Evolutionary conservation across 805 yeast species (phyloP), one percentile per base, ranked within the genome.

Genomic region (Spathaspora gorwiae): DNA sequence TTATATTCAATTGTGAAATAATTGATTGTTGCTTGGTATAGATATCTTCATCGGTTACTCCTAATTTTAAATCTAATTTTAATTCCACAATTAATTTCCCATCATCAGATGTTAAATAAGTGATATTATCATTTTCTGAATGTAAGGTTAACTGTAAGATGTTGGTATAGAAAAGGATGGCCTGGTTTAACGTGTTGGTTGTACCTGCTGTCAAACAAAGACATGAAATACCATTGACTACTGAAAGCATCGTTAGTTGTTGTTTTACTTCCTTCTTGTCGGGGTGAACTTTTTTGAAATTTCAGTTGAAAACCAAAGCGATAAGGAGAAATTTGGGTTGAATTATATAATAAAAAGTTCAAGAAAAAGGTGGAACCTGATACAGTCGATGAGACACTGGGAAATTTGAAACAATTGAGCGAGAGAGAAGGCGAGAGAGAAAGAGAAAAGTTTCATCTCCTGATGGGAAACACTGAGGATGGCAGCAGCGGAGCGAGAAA

Each of bases 151-250:
- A 57, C 8, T 66, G 68, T 47, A 72, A 66, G 11, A 80, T 57
- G 39, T 71, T 64, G 44, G 73, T 62, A 64, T 87, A 88, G 66
- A 87, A 88, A 26, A 62, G 56, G 31, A 76, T 62, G 4, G 90
- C 73, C 29, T 71, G 56, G 27, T 66, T 53, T 46, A 73, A 77
- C 33, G 78, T 59, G 12, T 58, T 59, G 26, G 61, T 57, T 45
- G 73, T 73, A 13, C 80, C 69, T 9, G 90, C 87, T 50, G 71
- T 70, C 36, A 80, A 64, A 13, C 73, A 65, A 47, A 78, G 69
- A 57, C 70, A 73, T 19, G 85, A 72, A 19, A 79, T 70, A 14
- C 84, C 86, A 56, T 80, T 81, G 46, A 81, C 76, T 42, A 80
- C 59, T 13, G 83, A 44, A 3, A 29, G 12, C 32, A 29, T 29